phyloP scores from a whole-genome alignment of 495 filamentous ascomycete genomes.

The Neurospora sp. region DNA sequence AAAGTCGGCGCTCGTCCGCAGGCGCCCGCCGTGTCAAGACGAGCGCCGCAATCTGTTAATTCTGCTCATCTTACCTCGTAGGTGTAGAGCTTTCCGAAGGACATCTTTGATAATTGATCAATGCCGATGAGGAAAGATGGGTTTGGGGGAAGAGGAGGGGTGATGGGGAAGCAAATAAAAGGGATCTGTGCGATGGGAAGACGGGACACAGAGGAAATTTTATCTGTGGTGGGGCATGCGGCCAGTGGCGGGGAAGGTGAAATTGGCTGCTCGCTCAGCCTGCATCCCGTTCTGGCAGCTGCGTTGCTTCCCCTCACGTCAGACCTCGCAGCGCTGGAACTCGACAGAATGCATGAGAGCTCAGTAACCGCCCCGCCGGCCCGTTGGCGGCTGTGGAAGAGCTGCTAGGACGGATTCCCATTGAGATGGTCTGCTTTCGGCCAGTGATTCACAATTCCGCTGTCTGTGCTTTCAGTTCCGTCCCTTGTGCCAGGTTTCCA shows the following conservation, averaged over 20 bases:
- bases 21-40: neutral
- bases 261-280: conserved; percentile 2
- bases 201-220: conserved; percentile 17
- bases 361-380: neutral
- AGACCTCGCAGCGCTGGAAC: neutral
- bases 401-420: neutral
- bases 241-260: conserved; percentile 20
- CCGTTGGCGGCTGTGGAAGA: neutral
- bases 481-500: neutral
- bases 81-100: conserved; percentile 95
- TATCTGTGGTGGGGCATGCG: conserved; percentile 8
- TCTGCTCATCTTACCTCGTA: conserved; percentile 51
- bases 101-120: conserved; percentile 49
- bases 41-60: conserved; percentile 4
- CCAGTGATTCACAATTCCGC: neutral
- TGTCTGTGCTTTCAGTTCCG: neutral
- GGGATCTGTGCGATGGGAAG: conserved; percentile 10
- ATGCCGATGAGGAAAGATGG: conserved; percentile 2
- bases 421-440: neutral
- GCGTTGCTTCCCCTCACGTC: neutral
- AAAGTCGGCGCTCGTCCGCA: neutral
- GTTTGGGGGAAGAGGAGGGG: conserved; percentile 10
- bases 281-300: neutral
- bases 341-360: neutral
- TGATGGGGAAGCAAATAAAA: conserved; percentile 11